phyloP scores from a whole-genome alignment of 805 yeast genomes.

The Clavispora vitiphila region DNA sequence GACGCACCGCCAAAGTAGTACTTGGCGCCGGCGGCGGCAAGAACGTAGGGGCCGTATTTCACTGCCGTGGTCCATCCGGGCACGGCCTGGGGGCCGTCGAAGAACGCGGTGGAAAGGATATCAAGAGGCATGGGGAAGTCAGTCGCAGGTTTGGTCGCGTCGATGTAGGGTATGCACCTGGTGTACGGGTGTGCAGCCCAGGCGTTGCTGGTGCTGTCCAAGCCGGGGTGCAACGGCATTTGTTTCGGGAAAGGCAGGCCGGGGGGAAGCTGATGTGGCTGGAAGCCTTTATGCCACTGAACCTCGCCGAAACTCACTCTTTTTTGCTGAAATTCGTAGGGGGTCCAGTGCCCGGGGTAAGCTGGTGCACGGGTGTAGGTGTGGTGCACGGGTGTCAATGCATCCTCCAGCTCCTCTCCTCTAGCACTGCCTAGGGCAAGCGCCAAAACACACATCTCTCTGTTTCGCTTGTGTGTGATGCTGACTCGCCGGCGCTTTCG shows the following conservation, averaged over 20 bases:
- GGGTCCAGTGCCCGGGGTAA: neutral
- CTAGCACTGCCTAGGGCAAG: no score
- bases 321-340: neutral
- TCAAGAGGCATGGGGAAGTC: conserved; percentile 75
- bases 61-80: conserved; percentile 70
- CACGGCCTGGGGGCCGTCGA: conserved; percentile 68
- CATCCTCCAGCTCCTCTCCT: no score
- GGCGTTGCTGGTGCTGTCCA: no score
- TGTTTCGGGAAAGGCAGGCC: no score
- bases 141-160: no score
- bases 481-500: no score
- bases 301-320: no score
- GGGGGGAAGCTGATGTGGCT: no score
- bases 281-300: no score
- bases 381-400: neutral
- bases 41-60: conserved; percentile 48
- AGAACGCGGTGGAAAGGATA: conserved; percentile 60
- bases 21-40: conserved; percentile 45
- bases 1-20: conserved; percentile 72
- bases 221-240: no score
- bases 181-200: neutral
- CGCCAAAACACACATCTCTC: no score
- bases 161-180: neutral
- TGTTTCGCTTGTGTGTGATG: no score
- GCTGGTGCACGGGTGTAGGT: neutral